phyloP scores from a whole-genome alignment of 306 rosid genomes.

The Arachis stenosperma region DNA sequence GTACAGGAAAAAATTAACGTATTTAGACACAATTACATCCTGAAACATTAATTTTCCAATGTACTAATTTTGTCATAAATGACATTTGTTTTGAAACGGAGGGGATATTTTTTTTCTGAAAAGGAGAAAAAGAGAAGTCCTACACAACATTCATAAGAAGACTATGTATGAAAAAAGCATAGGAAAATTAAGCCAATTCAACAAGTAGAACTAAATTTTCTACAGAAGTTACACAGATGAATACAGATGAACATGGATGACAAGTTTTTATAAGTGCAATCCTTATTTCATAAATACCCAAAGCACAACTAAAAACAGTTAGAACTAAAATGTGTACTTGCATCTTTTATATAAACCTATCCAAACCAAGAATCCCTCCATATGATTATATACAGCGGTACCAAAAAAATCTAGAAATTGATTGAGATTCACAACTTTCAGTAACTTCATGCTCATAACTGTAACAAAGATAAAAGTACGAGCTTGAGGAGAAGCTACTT shows the following conservation, averaged over 20 bases:
- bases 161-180: background rate
- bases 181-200: background rate
- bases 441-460: background rate
- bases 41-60: too few species aligned
- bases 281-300: background rate
- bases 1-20: too few species aligned
- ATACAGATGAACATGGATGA: background rate
- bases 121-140: background rate
- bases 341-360: background rate
- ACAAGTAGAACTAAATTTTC: background rate
- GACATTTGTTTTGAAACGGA: too few species aligned
- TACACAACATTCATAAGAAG: background rate
- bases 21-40: too few species aligned
- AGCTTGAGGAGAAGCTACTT: background rate
- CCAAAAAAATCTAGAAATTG: background rate
- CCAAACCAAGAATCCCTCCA: conserved; percentile 1
- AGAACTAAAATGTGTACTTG: background rate
- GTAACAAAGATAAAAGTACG: background rate
- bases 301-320: background rate
- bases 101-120: too few species aligned
- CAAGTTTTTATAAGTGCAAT: too few species aligned
- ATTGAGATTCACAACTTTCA: too few species aligned
- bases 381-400: background rate
- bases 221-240: background rate
- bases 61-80: too few species aligned